phyloP scores from a whole-genome alignment of 2,329 filamentous ascomycete genomes.

The Ceratocystis lukuohia region DNA sequence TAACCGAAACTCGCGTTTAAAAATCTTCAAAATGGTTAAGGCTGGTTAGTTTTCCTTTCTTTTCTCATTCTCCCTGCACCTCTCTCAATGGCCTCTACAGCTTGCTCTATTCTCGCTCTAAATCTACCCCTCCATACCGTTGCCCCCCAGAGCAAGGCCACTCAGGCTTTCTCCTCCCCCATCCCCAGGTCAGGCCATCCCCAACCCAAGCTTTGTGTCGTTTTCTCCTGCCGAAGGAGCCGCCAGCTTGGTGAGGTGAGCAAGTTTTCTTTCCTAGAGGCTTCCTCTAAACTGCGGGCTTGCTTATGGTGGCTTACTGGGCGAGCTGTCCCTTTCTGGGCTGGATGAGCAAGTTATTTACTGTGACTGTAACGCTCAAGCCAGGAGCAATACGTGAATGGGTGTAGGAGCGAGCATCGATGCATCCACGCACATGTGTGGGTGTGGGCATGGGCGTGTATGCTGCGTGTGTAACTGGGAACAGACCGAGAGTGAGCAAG shows the following conservation, averaged over 20 bases:
- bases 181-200: background rate
- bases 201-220: slow-evolving; percentile 7
- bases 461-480: background rate
- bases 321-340: background rate
- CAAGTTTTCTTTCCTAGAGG: background rate
- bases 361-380: slow-evolving; percentile 19
- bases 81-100: background rate
- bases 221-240: slow-evolving; percentile 5
- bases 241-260: background rate
- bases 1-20: slow-evolving; percentile 13
- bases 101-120: background rate
- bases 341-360: slow-evolving; percentile 7
- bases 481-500: background rate
- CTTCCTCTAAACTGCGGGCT: background rate
- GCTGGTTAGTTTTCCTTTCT: slow-evolving; percentile 20
- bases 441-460: background rate
- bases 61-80: background rate
- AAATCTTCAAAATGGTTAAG: slow-evolving; percentile 22
- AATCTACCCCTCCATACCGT: background rate
- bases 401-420: background rate
- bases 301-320: background rate
- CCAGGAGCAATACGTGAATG: background rate
- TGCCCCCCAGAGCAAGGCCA: background rate
- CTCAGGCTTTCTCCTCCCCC: background rate
- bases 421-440: background rate